Base-by-base conservation (phyloP, 2,329 filamentous ascomycete genomes). In the Westerdykella ornata region DNA sequence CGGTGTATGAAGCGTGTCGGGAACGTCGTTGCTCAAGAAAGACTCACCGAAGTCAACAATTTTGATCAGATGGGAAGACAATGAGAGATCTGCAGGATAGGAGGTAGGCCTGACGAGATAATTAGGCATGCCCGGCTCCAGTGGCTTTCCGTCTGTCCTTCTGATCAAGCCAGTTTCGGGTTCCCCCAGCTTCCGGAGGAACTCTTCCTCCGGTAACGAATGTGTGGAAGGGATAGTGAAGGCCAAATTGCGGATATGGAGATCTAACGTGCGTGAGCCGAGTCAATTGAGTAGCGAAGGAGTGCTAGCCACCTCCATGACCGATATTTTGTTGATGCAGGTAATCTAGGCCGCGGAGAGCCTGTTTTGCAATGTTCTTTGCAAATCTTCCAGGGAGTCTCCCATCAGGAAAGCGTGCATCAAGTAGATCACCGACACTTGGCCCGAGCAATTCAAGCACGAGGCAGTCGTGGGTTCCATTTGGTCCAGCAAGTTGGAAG, bases 381-480 rank as follows among this genome's bases (percentile, higher is more conserved):
- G 69, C 69, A 45, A 52, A 35, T 20, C 0, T 47, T 11, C 45
- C 62, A 4, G 69, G 68, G 38, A 72, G 52, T 56, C 69, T 57
- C 54, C 54, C 44, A 45, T 55, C 49, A 47, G 49, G 16, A 42
- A 65, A 65, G 14, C 56, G 59, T 8, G 51, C 45, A 36, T 55
- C 49, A 41, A 69, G 59, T 44, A 63, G 48, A 35, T 63, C 54
- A 9, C 66, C 59, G 14, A 71, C 55, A 49, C 54, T 71, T 6
- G 68, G 60, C 2, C 67, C 68, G 19, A 71, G 39, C n/a, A 68
- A 51, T 32, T 71, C 63, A 35, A 66, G 60, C 5, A 74, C 64
- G 0, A 73, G 50, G 48, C 70, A 74, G n/a, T 58, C 47, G 46
- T 75, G 71, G 2, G 22, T 55, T 9, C 71, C 69, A 52, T 74